phyloP scores from a whole-genome alignment of 257 asterid genomes.

The Cruciata laevipes region DNA sequence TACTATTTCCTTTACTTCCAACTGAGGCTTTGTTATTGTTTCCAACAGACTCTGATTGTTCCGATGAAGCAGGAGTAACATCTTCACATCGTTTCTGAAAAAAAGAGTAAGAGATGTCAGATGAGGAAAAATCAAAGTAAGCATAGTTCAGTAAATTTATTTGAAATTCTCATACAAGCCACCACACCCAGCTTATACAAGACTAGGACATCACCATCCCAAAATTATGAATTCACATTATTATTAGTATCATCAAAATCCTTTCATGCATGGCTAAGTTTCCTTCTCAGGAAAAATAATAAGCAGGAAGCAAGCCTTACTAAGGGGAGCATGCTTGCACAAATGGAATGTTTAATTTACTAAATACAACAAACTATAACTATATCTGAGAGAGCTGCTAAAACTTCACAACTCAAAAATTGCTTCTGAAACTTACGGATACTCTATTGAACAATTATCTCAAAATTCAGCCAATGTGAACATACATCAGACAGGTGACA shows the following conservation, averaged over 20 bases:
- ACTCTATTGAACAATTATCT: neutral
- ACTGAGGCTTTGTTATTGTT: constrained; percentile 31
- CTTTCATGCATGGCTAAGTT: neutral
- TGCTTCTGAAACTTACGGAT: neutral
- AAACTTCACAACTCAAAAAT: constrained; percentile 2
- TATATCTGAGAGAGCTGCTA: neutral
- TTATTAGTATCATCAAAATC: neutral
- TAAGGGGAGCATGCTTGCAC: neutral
- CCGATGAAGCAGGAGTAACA: constrained; percentile 46
- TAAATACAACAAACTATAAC: neutral
- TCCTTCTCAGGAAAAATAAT: neutral
- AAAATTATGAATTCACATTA: neutral
- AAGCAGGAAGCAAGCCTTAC: neutral
- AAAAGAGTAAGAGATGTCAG: constrained; percentile 5
- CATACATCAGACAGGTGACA: neutral
- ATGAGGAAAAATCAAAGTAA: neutral
- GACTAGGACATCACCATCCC: neutral
- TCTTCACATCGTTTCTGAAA: constrained; percentile 58
- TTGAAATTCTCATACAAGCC: neutral
- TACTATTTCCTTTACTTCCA: constrained; percentile 37
- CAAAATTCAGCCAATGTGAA: neutral
- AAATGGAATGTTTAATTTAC: neutral
- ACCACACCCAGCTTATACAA: neutral
- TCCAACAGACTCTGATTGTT: constrained; percentile 43
- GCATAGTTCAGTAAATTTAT: neutral